Evolutionary conservation across 257 asterid genomes (phyloP).

Genomic region (Lycium ferocissimum): DNA sequence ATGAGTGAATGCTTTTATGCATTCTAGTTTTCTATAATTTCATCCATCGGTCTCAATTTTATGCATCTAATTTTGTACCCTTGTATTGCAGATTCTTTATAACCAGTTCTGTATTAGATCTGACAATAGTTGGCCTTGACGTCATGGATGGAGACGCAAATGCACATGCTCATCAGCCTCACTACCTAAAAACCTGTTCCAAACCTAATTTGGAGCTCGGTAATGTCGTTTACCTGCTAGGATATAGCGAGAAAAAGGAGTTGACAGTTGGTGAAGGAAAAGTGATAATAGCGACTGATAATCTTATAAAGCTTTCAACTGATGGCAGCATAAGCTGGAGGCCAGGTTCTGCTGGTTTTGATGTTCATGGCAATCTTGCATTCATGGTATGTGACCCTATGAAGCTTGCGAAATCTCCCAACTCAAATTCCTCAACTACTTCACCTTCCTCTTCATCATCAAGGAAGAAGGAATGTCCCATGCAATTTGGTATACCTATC

Average conservation of each 20-base stretch:
- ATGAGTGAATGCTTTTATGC: slow-evolving; percentile 6
- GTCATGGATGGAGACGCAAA: slow-evolving; percentile 76
- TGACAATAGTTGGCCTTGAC: slow-evolving; percentile 93
- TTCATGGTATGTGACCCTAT: slow-evolving; percentile 99
- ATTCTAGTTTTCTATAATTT: neutral
- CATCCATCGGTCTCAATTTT: neutral
- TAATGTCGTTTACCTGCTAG: slow-evolving; percentile 74
- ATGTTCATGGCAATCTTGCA: slow-evolving; percentile 87
- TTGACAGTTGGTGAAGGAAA: slow-evolving; percentile 92
- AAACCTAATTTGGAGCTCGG: slow-evolving; percentile 88
- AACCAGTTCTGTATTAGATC: slow-evolving; percentile 95
- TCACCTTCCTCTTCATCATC: slow-evolving; percentile 86
- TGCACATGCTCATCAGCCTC: slow-evolving; percentile 63
- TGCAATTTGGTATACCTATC: slow-evolving; percentile 95
- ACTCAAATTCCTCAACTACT: slow-evolving; percentile 72
- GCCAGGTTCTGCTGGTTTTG: slow-evolving; percentile 97
- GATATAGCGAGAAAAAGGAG: slow-evolving; percentile 70
- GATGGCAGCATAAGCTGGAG: slow-evolving; percentile 84
- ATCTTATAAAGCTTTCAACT: slow-evolving; percentile 86
- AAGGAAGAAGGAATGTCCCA: slow-evolving; percentile 72
- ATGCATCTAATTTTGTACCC: neutral
- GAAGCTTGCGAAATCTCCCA: slow-evolving; percentile 97
- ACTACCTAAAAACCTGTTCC: slow-evolving; percentile 75
- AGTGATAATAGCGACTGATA: slow-evolving; percentile 93
- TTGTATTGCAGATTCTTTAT: slow-evolving; percentile 80